phyloP scores from a whole-genome alignment of 106 monocot species.

The Allium sativum region DNA sequence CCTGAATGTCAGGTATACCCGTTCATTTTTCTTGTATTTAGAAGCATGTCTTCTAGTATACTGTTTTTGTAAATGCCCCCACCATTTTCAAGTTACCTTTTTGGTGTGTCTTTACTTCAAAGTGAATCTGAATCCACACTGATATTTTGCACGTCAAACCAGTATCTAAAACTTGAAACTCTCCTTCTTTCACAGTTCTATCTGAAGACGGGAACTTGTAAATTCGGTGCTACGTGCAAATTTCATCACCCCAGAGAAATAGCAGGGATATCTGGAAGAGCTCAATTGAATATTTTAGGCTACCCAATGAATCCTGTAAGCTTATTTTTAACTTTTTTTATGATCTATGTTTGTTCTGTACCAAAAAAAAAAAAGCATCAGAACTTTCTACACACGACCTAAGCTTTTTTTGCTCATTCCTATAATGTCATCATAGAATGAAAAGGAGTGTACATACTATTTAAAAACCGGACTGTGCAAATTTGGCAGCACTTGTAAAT shows the following conservation, averaged over 20 bases:
- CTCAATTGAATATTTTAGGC: slow-evolving; percentile 62
- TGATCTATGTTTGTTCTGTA: background rate
- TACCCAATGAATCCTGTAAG: slow-evolving; percentile 78
- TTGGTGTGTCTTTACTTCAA: too few species aligned
- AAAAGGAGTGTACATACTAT: slow-evolving; percentile 84
- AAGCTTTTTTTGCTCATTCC: too few species aligned
- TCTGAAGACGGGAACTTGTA: slow-evolving; percentile 18
- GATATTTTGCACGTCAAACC: too few species aligned
- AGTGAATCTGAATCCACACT: too few species aligned
- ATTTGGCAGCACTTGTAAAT: slow-evolving; percentile 89
- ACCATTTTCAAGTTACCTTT: too few species aligned
- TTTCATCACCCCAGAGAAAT: slow-evolving; percentile 64
- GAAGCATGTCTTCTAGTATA: slow-evolving; percentile 3
- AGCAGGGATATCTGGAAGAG: slow-evolving; percentile 58
- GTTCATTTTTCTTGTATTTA: background rate
- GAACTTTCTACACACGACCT: too few species aligned
- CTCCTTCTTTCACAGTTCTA: slow-evolving; percentile 9
- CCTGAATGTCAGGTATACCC: slow-evolving; percentile 55
- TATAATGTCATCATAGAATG: slow-evolving; percentile 30
- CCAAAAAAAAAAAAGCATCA: background rate
- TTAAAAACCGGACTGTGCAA: slow-evolving; percentile 85
- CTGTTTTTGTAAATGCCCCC: too few species aligned
- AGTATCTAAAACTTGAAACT: too few species aligned
- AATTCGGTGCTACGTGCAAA: slow-evolving; percentile 21
- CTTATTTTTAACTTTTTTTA: background rate